Evolutionary conservation across 129 eudicot genomes (phyloP).

Genomic region (Helichrysum umbraculigerum): DNA sequence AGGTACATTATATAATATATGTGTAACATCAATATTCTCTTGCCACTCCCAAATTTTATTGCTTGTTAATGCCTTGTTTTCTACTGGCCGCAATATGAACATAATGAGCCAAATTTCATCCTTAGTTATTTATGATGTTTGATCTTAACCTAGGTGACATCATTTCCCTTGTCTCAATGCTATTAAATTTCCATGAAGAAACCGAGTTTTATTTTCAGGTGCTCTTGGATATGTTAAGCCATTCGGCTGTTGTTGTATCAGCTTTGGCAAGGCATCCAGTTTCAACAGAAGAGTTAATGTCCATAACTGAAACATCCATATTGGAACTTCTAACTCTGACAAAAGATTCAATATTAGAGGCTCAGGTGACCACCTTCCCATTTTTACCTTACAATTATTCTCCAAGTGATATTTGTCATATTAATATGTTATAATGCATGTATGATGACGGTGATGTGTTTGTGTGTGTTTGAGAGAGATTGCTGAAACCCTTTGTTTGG

Average conservation of each 20-base stretch:
- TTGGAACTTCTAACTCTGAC: slow-evolving; percentile 58
- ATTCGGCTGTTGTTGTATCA: slow-evolving; percentile 60
- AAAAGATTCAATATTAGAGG: slow-evolving; percentile 64
- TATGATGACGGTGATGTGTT: neutral
- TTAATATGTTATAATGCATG: slow-evolving; percentile 7
- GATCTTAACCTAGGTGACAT: slow-evolving; percentile 8
- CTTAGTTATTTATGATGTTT: neutral
- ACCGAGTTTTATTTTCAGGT: slow-evolving; percentile 48
- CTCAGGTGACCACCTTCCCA: slow-evolving; percentile 49
- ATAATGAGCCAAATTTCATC: slow-evolving; percentile 6
- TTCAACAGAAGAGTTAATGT: slow-evolving; percentile 46
- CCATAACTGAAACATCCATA: slow-evolving; percentile 45
- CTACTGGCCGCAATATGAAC: neutral
- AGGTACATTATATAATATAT: slow-evolving; percentile 38
- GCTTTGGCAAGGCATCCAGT: slow-evolving; percentile 59
- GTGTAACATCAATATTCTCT: neutral
- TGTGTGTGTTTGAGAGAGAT: neutral
- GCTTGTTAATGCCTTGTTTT: neutral
- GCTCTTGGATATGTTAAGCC: slow-evolving; percentile 71
- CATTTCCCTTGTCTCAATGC: slow-evolving; percentile 8
- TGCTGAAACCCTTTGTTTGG: neutral
- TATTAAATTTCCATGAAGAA: slow-evolving; percentile 2
- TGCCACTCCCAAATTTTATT: neutral
- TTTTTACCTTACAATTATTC: slow-evolving; percentile 14
- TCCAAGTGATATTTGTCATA: slow-evolving; percentile 2